A percentile compares a stretch with the other conserved stretches of the same genome.
Evolutionary conservation across 2,329 filamentous ascomycete species (phyloP).

Genomic region (Colletotrichum paranaense): DNA sequence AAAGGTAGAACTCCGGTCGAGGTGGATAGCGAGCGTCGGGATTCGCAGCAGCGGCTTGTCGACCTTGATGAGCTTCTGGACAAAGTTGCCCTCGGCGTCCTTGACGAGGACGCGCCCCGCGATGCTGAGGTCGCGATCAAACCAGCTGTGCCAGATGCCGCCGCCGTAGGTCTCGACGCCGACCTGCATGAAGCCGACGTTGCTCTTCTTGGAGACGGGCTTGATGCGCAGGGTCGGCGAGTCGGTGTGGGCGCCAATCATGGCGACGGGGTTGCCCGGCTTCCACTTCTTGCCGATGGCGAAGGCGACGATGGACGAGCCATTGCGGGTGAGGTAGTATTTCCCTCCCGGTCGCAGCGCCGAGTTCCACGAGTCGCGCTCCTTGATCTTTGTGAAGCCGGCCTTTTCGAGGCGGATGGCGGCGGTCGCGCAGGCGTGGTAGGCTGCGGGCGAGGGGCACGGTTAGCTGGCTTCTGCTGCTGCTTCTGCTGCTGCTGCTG

Average conservation of each 20-base stretch:
- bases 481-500: no score
- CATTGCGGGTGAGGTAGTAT: conserved; percentile 96
- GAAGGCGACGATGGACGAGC: conserved; percentile 92
- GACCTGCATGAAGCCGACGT: conserved; percentile 90
- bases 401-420: conserved; percentile 81
- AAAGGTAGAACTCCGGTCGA: conserved; percentile 87
- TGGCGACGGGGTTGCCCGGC: conserved; percentile 88
- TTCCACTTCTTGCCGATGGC: conserved; percentile 92
- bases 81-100: conserved; percentile 77
- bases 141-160: conserved; percentile 98
- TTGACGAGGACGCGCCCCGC: conserved; percentile 89
- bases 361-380: conserved; percentile 89
- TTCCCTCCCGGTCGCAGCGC: conserved; percentile 87
- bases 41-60: conserved; percentile 91
- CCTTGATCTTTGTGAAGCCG: conserved; percentile 89
- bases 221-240: conserved; percentile 93
- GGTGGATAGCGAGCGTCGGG: conserved; percentile 92
- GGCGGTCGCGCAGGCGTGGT: conserved; percentile 89
- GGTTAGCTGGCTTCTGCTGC: conserved; percentile 1
- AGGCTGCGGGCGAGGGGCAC: conserved; percentile 68
- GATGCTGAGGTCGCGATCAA: conserved; percentile 92
- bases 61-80: conserved; percentile 89
- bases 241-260: conserved; percentile 97
- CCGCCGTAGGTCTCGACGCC: conserved; percentile 97
- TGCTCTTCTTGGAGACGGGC: conserved; percentile 90